A percentile compares a stretch with the other conserved stretches of the same genome.
phyloP scores from a whole-genome alignment of 441 rosid genomes.

The Metrosideros polymorpha region DNA sequence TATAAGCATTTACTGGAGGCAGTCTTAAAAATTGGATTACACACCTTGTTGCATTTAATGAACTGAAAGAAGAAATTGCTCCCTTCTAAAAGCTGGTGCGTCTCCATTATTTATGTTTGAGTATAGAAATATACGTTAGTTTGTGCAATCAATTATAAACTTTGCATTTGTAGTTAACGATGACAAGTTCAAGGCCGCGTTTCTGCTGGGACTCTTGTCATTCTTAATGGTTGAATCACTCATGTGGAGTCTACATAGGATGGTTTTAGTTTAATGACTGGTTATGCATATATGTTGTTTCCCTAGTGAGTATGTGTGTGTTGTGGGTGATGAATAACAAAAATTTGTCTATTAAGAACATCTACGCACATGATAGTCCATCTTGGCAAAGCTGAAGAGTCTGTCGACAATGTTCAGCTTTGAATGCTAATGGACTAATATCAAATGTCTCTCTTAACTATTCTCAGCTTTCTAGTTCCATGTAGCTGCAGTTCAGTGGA shows the following conservation, averaged over 20 bases:
- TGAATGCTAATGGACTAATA: background rate
- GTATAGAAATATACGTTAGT: background rate
- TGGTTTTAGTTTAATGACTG: background rate
- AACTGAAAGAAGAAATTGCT: background rate
- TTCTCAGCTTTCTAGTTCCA: conserved; percentile 8
- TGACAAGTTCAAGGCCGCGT: background rate
- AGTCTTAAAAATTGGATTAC: background rate
- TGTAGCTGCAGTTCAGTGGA: conserved; percentile 21
- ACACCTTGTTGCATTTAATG: background rate
- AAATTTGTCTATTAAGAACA: background rate
- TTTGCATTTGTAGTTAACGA: background rate
- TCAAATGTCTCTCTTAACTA: conserved; percentile 2
- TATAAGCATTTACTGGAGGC: background rate
- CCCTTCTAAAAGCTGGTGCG: background rate
- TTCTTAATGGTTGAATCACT: background rate
- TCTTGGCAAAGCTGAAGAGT: conserved; percentile 26
- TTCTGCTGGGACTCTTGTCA: background rate
- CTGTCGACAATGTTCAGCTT: background rate
- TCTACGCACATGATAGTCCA: conserved; percentile 5
- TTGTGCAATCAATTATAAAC: background rate
- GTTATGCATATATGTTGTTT: background rate
- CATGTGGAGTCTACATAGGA: background rate
- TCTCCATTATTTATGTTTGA: background rate
- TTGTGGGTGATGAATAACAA: background rate
- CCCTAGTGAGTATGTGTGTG: background rate